Percentiles rank a stretch among this genome's conserved stretches.
Conservation (phyloP, 2,329 filamentous ascomycete genomes). For the Aspergillus sojae region DNA sequence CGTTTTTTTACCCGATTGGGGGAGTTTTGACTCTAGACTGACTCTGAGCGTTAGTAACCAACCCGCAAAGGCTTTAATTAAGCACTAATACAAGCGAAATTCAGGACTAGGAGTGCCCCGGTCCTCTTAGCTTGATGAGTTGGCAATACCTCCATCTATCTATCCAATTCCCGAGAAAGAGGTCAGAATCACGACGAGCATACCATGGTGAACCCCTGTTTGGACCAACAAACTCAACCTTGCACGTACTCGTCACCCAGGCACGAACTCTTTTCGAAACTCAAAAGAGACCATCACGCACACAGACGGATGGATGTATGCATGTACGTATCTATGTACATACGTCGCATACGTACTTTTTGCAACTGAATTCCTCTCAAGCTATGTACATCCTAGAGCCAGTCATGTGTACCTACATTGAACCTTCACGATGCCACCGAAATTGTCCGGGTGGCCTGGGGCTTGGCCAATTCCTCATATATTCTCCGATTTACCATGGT, state of each 20-base stretch:
- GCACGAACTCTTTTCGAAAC: slow-evolving; percentile 20
- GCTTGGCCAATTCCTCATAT: slow-evolving; percentile 6
- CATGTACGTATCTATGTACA: not conserved
- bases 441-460: slow-evolving; percentile 5
- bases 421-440: slow-evolving; percentile 1
- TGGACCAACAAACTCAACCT: slow-evolving; percentile 5
- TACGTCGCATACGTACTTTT: not conserved
- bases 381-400: not conserved
- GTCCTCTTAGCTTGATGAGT: slow-evolving; percentile 1
- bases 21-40: not conserved
- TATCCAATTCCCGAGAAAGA: not conserved
- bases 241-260: slow-evolving; percentile 16
- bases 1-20: slow-evolving; percentile 3
- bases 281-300: slow-evolving; percentile 2
- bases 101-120: not conserved
- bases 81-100: not conserved
- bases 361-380: not conserved
- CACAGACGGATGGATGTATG: not conserved
- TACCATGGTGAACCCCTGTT: slow-evolving; percentile 12
- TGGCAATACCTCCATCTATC: not conserved
- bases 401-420: slow-evolving; percentile 4
- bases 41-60: not conserved
- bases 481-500: slow-evolving; percentile 22
- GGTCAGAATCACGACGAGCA: not conserved
- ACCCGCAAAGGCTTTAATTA: not conserved